These are phyloP conservation scores for Cucurbita moschata DNA, from an alignment of 306 rosid species.

Conservation along the genomic window DNA sequence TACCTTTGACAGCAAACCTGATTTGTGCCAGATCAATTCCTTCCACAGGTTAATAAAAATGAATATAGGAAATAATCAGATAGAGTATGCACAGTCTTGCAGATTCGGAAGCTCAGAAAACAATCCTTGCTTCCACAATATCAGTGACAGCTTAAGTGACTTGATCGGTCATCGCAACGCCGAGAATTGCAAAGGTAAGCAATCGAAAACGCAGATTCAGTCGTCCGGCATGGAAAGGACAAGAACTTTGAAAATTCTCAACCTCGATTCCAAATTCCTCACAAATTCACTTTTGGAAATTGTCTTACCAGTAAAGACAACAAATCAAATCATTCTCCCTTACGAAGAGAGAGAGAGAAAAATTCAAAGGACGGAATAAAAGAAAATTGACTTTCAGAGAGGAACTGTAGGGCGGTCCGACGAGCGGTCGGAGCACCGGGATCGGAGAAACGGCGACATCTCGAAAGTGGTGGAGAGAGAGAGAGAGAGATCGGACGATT, in stretches of 20 bases:
- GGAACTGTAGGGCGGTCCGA: neutral
- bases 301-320: neutral
- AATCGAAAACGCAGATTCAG: constrained; percentile 13
- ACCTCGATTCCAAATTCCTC: constrained; percentile 20
- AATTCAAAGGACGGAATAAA: neutral
- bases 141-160: constrained; percentile 25
- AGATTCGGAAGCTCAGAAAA: constrained; percentile 46
- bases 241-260: neutral
- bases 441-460: constrained; percentile 4
- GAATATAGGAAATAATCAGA: constrained; percentile 2
- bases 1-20: constrained; percentile 14
- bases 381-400: neutral
- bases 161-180: constrained; percentile 28
- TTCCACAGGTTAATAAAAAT: neutral
- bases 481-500: constrained; percentile 4
- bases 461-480: neutral
- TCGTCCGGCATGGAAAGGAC: constrained; percentile 5
- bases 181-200: constrained; percentile 7
- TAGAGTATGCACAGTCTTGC: constrained; percentile 7
- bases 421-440: neutral
- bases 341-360: neutral
- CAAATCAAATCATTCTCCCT: neutral
- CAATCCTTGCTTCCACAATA: constrained; percentile 49
- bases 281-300: constrained; percentile 1
- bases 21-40: neutral